Evolutionary conservation across 2,329 filamentous ascomycete species (phyloP).

Genomic region (Grosmannia clavigera): DNA sequence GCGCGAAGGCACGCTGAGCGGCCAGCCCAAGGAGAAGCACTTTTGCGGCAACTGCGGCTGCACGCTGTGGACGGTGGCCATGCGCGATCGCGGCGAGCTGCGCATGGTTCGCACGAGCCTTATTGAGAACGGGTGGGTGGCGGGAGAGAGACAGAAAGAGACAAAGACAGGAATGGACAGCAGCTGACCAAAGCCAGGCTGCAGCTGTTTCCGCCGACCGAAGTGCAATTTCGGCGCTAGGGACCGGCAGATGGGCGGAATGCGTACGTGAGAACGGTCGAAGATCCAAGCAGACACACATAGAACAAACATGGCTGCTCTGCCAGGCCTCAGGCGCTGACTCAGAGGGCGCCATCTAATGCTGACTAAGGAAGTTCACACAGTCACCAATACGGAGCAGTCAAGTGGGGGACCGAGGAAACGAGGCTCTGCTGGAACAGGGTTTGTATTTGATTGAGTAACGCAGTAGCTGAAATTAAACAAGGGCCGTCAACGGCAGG

Average conservation of each 20-base stretch:
- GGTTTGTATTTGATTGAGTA: too few relatives aligned
- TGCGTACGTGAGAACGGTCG: neutral
- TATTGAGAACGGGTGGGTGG: conserved; percentile 10
- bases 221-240: conserved; percentile 5
- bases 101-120: conserved; percentile 12
- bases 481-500: too few relatives aligned
- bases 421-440: too few relatives aligned
- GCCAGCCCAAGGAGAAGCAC: conserved; percentile 13
- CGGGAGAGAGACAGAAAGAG: neutral
- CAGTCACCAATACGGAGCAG: too few relatives aligned
- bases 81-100: conserved; percentile 10
- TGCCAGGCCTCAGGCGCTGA: too few relatives aligned
- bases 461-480: too few relatives aligned
- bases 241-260: neutral
- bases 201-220: conserved; percentile 8
- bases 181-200: conserved; percentile 1
- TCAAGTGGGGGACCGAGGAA: too few relatives aligned
- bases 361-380: too few relatives aligned
- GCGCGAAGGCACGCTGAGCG: conserved; percentile 10
- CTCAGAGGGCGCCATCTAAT: too few relatives aligned
- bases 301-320: too few relatives aligned
- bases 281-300: neutral
- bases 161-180: neutral
- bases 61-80: conserved; percentile 12
- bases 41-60: conserved; percentile 14